Evolutionary conservation across 148 eudicot species (phyloP).

Genomic region (Dianthus caryophyllus): DNA sequence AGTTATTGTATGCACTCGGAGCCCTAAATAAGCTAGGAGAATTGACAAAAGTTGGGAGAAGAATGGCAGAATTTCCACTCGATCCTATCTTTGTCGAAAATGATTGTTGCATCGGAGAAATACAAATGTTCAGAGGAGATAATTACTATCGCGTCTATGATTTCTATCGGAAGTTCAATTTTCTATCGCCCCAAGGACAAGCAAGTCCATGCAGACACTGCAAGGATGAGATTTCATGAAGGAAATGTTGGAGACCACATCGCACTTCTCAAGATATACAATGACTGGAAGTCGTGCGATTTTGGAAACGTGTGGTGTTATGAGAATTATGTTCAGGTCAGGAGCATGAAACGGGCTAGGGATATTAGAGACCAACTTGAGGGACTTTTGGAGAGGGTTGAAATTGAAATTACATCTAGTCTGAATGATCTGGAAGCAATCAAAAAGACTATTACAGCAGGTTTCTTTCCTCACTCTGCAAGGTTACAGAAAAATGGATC

Average conservation of each 20-base stretch:
- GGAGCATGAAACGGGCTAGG: constrained; percentile 94
- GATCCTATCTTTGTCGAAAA: constrained; percentile 78
- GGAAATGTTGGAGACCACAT: constrained; percentile 77
- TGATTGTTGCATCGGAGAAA: constrained; percentile 64
- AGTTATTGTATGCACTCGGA: constrained; percentile 54
- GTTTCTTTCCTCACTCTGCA: constrained; percentile 85
- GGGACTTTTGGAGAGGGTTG: constrained; percentile 87
- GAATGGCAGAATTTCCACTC: constrained; percentile 79
- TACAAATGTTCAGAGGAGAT: constrained; percentile 63
- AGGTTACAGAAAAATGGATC: constrained; percentile 84
- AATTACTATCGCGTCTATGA: constrained; percentile 72
- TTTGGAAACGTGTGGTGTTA: constrained; percentile 67
- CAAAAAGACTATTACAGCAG: constrained; percentile 77
- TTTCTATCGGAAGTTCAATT: constrained; percentile 70
- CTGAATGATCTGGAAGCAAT: constrained; percentile 68
- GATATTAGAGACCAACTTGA: constrained; percentile 89
- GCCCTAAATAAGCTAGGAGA: constrained; percentile 65
- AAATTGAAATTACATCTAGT: constrained; percentile 63
- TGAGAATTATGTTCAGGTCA: constrained; percentile 77
- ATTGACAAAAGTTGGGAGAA: constrained; percentile 65
- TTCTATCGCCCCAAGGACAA: constrained; percentile 81
- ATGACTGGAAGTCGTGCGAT: constrained; percentile 68
- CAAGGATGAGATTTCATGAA: constrained; percentile 62
- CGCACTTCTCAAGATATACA: constrained; percentile 74
- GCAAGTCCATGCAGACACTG: constrained; percentile 67